Evolutionary conservation across 1,139 yeast genomes (phyloP).

Genomic region (Lodderomyces metapsilosis): DNA sequence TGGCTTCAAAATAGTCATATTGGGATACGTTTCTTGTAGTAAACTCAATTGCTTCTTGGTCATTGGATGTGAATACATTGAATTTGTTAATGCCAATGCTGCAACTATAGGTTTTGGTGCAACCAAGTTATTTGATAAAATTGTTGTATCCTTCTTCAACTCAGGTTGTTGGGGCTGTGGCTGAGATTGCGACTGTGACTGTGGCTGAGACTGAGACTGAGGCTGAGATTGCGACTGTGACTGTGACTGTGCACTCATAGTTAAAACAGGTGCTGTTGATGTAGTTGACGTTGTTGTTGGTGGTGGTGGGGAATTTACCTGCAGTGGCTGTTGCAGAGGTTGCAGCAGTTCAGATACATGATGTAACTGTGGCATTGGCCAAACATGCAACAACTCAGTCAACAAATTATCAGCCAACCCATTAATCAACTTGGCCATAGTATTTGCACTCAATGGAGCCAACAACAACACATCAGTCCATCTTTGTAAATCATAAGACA

Average conservation of each 20-base stretch:
- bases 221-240: neutral
- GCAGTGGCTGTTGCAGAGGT: neutral
- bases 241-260: too few species aligned
- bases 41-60: constrained; percentile 23
- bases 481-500: constrained; percentile 23
- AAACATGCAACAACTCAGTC: constrained; percentile 25
- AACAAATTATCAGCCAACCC: constrained; percentile 29
- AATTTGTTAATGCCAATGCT: constrained; percentile 26
- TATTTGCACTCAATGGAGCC: constrained; percentile 30
- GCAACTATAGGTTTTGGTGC: constrained; percentile 28
- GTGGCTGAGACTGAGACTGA: neutral
- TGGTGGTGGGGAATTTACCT: constrained; percentile 5
- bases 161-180: constrained; percentile 5
- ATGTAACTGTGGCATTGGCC: constrained; percentile 22
- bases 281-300: constrained; percentile 8
- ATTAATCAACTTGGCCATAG: constrained; percentile 28
- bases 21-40: constrained; percentile 28
- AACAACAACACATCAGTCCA: constrained; percentile 36
- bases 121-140: constrained; percentile 19
- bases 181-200: neutral
- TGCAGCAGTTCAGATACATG: constrained; percentile 3
- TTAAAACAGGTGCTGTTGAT: too few species aligned
- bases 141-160: constrained; percentile 17
- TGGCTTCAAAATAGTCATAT: constrained; percentile 28
- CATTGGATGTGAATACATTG: constrained; percentile 33